phyloP scores from a whole-genome alignment of 345 rosid species.

The Psidium guajava region DNA sequence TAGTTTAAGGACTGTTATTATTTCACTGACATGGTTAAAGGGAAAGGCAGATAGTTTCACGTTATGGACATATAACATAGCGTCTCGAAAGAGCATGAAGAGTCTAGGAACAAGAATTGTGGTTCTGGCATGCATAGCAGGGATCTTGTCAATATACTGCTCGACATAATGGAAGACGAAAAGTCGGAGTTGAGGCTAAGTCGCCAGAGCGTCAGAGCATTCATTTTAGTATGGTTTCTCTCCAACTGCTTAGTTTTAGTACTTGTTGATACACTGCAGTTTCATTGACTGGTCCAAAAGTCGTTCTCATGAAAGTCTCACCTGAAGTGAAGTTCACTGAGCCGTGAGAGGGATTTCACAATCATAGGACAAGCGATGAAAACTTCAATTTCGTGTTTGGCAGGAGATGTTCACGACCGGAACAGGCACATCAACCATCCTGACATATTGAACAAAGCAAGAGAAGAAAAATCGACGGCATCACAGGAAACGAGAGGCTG shows the following conservation, averaged over 20 bases:
- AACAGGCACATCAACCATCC: conserved; percentile 4
- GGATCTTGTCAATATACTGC: not conserved
- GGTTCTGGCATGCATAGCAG: not conserved
- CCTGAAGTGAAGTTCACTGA: not conserved
- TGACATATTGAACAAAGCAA: not conserved
- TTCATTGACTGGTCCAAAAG: not conserved
- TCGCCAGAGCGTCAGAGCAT: not conserved
- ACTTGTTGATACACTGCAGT: not conserved
- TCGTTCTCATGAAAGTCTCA: not conserved
- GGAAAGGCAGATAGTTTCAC: too few species aligned
- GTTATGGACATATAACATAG: too few species aligned
- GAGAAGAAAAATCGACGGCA: not conserved
- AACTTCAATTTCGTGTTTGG: not conserved
- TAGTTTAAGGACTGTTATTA: too few species aligned
- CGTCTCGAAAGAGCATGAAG: conserved; percentile 1
- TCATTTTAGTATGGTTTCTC: not conserved
- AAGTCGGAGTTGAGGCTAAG: not conserved
- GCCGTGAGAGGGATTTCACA: not conserved
- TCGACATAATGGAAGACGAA: not conserved
- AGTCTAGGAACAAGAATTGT: not conserved
- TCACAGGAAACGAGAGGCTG: not conserved
- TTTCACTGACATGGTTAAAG: too few species aligned
- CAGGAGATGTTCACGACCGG: not conserved
- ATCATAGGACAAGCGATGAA: not conserved
- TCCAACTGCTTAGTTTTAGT: not conserved